Conservation (phyloP, 2,329 filamentous ascomycete species). For the Penicillium sp. region DNA sequence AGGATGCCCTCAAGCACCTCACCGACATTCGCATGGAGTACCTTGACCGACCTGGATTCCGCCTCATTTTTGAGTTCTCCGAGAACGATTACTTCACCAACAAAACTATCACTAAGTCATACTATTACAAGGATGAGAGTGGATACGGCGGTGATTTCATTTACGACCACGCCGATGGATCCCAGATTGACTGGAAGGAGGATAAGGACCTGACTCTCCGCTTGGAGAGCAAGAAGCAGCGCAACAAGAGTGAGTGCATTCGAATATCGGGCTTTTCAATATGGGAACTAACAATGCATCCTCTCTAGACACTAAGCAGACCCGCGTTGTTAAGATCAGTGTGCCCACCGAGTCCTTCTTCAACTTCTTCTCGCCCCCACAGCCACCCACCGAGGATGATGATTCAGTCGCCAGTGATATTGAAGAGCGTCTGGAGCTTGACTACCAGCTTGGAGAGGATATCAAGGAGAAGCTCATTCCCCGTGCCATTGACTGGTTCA, state of each 20-base stretch:
- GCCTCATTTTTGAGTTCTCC: slow-evolving; percentile 93
- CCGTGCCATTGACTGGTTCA: slow-evolving; percentile 98
- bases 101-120: slow-evolving; percentile 96
- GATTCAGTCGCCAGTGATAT: slow-evolving; percentile 79
- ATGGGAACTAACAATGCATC: neutral
- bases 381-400: slow-evolving; percentile 71
- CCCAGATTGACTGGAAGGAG: slow-evolving; percentile 95
- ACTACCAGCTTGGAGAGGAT: slow-evolving; percentile 95
- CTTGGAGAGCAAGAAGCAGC: slow-evolving; percentile 98
- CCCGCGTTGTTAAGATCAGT: slow-evolving; percentile 97
- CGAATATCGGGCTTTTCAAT: neutral
- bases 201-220: slow-evolving; percentile 91
- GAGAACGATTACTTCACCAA: slow-evolving; percentile 97
- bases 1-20: slow-evolving; percentile 85
- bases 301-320: slow-evolving; percentile 89
- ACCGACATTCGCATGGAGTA: slow-evolving; percentile 98
- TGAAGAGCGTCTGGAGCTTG: slow-evolving; percentile 94
- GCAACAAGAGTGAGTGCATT: slow-evolving; percentile 85
- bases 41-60: slow-evolving; percentile 96
- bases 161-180: slow-evolving; percentile 97
- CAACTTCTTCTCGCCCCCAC: slow-evolving; percentile 98
- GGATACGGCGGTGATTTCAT: slow-evolving; percentile 99
- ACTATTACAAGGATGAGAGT: slow-evolving; percentile 98
- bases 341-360: slow-evolving; percentile 98
- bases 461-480: slow-evolving; percentile 99